These are phyloP conservation scores for Rubia balearica DNA, from an alignment of 305 asterid genomes.

Conservation along the genomic window DNA sequence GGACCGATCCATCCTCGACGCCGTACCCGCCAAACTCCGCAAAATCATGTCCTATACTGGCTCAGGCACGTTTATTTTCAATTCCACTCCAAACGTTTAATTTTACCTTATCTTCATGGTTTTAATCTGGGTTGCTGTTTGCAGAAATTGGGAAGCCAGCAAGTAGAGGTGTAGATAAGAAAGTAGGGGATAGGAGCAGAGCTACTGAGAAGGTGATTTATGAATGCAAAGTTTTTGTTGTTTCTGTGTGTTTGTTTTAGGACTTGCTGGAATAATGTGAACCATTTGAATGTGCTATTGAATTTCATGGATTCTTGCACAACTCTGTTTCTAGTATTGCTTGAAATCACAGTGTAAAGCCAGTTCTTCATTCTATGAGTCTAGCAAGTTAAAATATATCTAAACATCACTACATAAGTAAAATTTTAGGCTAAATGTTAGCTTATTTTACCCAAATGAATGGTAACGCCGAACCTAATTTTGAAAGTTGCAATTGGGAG, in stretches of 20 bases:
- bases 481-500: background rate
- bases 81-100: background rate
- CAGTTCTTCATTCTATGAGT: background rate
- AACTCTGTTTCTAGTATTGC: background rate
- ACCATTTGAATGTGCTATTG: background rate
- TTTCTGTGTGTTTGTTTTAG: background rate
- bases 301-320: background rate
- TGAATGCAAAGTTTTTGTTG: background rate
- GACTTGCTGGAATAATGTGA: background rate
- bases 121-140: conserved; percentile 5
- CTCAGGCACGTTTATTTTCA: conserved; percentile 3
- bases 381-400: too few species aligned
- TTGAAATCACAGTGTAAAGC: background rate
- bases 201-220: conserved; percentile 33
- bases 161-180: conserved; percentile 21
- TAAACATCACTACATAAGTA: too few species aligned
- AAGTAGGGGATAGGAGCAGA: conserved; percentile 21
- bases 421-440: too few species aligned
- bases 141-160: conserved; percentile 30
- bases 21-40: conserved; percentile 76
- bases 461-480: too few species aligned
- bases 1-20: conserved; percentile 50
- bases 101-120: background rate
- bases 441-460: too few species aligned
- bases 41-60: conserved; percentile 56